phyloP scores from a whole-genome alignment of 768 basidiomycete species.

The Lactarius trivialis region DNA sequence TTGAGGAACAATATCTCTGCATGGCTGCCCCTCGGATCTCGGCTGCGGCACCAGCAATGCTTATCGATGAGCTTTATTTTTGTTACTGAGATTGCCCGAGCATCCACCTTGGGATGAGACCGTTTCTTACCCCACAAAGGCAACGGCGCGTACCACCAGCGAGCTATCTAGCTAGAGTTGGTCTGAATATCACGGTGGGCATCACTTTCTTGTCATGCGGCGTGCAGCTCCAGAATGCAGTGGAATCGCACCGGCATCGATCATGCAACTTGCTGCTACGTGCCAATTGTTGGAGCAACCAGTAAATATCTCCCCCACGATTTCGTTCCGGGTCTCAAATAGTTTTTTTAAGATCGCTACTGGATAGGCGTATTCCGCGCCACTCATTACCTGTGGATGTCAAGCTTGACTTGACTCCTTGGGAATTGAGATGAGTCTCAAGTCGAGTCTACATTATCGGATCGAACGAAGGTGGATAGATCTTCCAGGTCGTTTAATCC shows the following conservation, averaged over 20 bases:
- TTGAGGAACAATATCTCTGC: background rate
- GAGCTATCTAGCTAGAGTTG: background rate
- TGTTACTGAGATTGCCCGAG: too few species aligned
- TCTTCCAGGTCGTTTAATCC: background rate
- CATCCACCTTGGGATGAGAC: background rate
- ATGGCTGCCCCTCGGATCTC: background rate
- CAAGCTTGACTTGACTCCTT: background rate
- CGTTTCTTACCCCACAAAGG: background rate
- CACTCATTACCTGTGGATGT: background rate
- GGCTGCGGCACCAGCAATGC: background rate
- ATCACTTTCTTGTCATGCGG: background rate
- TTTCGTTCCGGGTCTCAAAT: too few species aligned
- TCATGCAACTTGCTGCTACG: background rate
- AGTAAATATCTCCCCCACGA: too few species aligned
- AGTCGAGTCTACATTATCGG: background rate
- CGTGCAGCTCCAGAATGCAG: background rate
- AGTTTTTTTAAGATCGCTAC: too few species aligned
- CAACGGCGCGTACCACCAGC: background rate
- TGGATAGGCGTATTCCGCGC: background rate
- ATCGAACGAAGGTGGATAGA: background rate
- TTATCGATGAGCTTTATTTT: background rate
- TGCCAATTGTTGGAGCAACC: too few species aligned
- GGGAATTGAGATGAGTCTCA: background rate
- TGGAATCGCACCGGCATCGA: background rate
- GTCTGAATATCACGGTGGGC: background rate